Conservation (phyloP, 495 filamentous ascomycete genomes). For the Aspergillus bertholletiae region DNA sequence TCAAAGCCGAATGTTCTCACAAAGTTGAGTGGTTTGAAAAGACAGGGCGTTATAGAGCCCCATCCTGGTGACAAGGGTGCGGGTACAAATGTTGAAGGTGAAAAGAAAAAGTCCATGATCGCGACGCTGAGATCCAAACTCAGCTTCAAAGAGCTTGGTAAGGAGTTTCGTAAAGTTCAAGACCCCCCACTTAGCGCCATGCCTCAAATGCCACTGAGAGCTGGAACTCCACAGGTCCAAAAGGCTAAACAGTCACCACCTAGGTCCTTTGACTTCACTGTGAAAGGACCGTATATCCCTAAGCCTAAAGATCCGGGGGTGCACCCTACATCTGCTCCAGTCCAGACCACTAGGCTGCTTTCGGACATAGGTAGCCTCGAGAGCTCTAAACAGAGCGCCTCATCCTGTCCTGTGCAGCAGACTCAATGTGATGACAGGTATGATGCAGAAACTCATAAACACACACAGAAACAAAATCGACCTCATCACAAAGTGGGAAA, state of each 20-base stretch:
- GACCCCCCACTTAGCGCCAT: slow-evolving; percentile 13
- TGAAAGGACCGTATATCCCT: slow-evolving; percentile 13
- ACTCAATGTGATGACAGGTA: not conserved
- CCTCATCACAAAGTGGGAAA: not conserved
- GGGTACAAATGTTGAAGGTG: not conserved
- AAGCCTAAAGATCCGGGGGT: slow-evolving; percentile 5
- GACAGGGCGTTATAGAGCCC: slow-evolving; percentile 19
- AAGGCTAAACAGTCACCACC: not conserved
- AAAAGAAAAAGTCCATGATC: slow-evolving; percentile 27
- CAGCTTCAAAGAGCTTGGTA: slow-evolving; percentile 32
- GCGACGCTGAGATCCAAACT: slow-evolving; percentile 28
- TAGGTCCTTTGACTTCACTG: slow-evolving; percentile 3
- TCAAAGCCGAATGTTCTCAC: slow-evolving; percentile 2
- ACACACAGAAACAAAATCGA: not conserved
- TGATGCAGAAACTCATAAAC: not conserved
- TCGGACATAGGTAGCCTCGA: not conserved
- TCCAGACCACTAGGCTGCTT: slow-evolving; percentile 3
- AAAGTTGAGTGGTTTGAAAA: slow-evolving; percentile 10
- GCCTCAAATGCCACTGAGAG: slow-evolving; percentile 2
- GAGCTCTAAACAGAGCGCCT: not conserved
- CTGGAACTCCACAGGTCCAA: not conserved
- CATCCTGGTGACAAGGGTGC: not conserved
- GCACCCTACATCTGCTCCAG: slow-evolving; percentile 15
- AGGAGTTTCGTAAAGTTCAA: slow-evolving; percentile 21
- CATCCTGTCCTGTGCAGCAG: not conserved